Evolutionary conservation across 306 rosid genomes (phyloP).

Genomic region (Dryas drummondii): DNA sequence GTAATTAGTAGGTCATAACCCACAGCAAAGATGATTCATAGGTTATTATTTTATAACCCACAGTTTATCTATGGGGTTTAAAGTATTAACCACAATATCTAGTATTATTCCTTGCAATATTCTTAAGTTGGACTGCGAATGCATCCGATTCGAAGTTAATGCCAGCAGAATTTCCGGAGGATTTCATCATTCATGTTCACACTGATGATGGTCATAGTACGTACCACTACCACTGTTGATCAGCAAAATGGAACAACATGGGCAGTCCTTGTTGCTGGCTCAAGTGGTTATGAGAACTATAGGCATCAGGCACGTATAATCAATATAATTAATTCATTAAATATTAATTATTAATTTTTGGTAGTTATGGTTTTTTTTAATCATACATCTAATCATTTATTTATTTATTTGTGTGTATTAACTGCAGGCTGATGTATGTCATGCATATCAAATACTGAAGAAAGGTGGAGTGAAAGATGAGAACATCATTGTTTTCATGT

Average conservation of each 20-base stretch:
- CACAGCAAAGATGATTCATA: too few relatives aligned
- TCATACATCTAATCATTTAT: not conserved
- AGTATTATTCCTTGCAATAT: not conserved
- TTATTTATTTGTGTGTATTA: not conserved
- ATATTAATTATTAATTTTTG: too few relatives aligned
- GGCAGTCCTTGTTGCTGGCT: conserved; percentile 50
- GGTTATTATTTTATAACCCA: too few relatives aligned
- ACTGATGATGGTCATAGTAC: not conserved
- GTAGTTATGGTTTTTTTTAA: too few relatives aligned
- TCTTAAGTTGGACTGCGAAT: not conserved
- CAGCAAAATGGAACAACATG: conserved; percentile 39
- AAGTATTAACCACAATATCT: too few relatives aligned
- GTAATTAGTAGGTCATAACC: too few relatives aligned
- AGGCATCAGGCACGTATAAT: conserved; percentile 40
- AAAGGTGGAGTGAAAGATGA: conserved; percentile 43
- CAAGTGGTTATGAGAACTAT: conserved; percentile 34
- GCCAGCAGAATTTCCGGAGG: conserved; percentile 19
- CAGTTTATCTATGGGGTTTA: too few relatives aligned
- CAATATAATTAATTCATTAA: not conserved
- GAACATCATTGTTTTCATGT: conserved; percentile 52
- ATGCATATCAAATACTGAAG: conserved; percentile 50
- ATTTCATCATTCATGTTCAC: conserved; percentile 13
- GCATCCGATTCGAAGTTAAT: not conserved
- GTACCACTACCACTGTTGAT: not conserved
- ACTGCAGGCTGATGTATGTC: conserved; percentile 43